These are phyloP conservation scores for Sporisorium scitamineum DNA, from an alignment of 1,284 basidiomycete species.

Conservation along the genomic window DNA sequence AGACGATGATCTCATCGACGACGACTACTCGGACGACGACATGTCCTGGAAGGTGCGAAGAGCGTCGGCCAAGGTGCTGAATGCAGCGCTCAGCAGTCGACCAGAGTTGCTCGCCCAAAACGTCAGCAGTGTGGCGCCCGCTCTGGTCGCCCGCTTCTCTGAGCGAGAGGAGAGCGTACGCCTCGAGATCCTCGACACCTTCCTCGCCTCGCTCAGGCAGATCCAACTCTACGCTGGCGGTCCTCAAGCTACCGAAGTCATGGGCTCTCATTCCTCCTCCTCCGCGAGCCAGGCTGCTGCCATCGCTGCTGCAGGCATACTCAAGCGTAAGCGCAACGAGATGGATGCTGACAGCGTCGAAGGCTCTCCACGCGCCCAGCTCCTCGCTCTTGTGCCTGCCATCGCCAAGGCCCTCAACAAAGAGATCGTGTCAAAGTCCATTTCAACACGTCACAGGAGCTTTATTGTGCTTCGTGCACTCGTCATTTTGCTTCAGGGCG, in stretches of 20 bases:
- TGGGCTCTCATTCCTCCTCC: slow-evolving; percentile 69
- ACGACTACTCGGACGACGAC: slow-evolving; percentile 90
- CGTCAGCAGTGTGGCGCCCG: slow-evolving; percentile 85
- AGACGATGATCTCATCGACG: slow-evolving; percentile 75
- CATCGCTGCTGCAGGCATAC: slow-evolving; percentile 56
- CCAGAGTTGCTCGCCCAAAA: slow-evolving; percentile 84
- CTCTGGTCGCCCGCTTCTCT: slow-evolving; percentile 87
- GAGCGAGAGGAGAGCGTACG: slow-evolving; percentile 96
- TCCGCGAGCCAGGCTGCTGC: slow-evolving; percentile 33
- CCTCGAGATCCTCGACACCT: slow-evolving; percentile 91
- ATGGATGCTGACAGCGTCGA: slow-evolving; percentile 45
- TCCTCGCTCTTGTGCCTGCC: slow-evolving; percentile 77
- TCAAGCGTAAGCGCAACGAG: slow-evolving; percentile 69
- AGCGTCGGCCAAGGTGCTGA: slow-evolving; percentile 88
- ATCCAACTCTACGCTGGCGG: slow-evolving; percentile 73
- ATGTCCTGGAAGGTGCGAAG: slow-evolving; percentile 98
- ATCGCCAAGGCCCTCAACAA: slow-evolving; percentile 84
- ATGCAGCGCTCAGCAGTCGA: slow-evolving; percentile 85
- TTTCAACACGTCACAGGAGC: slow-evolving; percentile 84
- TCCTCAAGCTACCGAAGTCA: slow-evolving; percentile 75
- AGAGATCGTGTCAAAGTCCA: slow-evolving; percentile 86
- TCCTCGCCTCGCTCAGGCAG: slow-evolving; percentile 82
- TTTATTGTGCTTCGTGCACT: slow-evolving; percentile 83
- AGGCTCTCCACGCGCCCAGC: slow-evolving; percentile 61
- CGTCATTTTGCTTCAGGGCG: slow-evolving; percentile 84